Conservation (phyloP, 768 basidiomycete species). For the Thelephora ganbajun region DNA sequence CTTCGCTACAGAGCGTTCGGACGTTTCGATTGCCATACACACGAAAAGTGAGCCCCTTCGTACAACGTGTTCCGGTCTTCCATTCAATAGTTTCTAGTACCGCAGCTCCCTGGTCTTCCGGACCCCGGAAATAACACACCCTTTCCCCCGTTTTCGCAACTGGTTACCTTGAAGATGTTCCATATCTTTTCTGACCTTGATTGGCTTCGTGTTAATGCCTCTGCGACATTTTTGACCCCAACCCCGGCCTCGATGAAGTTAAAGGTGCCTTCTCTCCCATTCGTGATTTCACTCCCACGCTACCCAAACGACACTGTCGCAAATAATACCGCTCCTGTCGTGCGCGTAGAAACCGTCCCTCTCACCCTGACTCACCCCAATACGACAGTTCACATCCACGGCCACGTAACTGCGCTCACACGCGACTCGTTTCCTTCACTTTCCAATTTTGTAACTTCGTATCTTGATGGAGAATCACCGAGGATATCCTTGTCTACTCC, state of each 20-base stretch:
- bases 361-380: constrained; percentile 57
- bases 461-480: neutral
- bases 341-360: constrained; percentile 37
- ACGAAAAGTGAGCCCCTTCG: constrained; percentile 34
- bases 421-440: constrained; percentile 15
- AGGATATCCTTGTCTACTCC: constrained; percentile 43
- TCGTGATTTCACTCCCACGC: constrained; percentile 38
- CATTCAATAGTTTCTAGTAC: constrained; percentile 28
- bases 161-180: constrained; percentile 50
- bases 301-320: constrained; percentile 2
- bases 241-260: constrained; percentile 33
- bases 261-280: constrained; percentile 44
- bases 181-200: constrained; percentile 22
- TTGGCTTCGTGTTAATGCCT: constrained; percentile 23
- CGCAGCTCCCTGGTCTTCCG: constrained; percentile 52
- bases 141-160: constrained; percentile 40
- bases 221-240: constrained; percentile 47
- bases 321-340: constrained; percentile 24
- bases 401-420: constrained; percentile 41
- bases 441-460: neutral
- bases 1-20: constrained; percentile 24
- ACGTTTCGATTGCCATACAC: constrained; percentile 32
- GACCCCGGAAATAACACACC: constrained; percentile 34
- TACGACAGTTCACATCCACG: constrained; percentile 42
- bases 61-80: neutral